Conservation (phyloP, 257 asterid genomes). For the Forsythia suspensa region DNA sequence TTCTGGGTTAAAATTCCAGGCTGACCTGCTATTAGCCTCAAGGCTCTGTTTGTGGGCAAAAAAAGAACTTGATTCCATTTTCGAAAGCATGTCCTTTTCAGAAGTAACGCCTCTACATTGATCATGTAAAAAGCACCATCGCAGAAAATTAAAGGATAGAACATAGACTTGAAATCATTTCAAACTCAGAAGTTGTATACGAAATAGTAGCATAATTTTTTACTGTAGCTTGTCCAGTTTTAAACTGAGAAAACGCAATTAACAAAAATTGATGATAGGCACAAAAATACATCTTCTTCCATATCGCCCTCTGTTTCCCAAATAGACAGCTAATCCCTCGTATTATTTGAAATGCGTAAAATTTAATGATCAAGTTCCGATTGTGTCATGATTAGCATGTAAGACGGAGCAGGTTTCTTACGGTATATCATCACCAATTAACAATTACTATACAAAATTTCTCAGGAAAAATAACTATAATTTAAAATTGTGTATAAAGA, state of each 20-base stretch:
- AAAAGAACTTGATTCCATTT: slow-evolving; percentile 32
- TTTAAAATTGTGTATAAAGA: not conserved
- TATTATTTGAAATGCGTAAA: no score
- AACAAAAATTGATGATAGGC: not conserved
- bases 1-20: slow-evolving; percentile 18
- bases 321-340: no score
- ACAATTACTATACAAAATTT: not conserved
- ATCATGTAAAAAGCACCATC: slow-evolving; percentile 15
- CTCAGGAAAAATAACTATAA: not conserved
- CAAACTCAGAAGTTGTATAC: not conserved
- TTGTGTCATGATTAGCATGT: not conserved
- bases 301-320: no score
- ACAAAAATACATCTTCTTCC: not conserved
- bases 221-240: not conserved
- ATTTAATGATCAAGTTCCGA: not conserved
- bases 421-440: not conserved
- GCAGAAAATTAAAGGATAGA: not conserved
- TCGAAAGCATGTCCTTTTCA: slow-evolving; percentile 28
- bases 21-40: slow-evolving; percentile 32
- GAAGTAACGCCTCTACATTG: slow-evolving; percentile 47
- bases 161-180: not conserved
- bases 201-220: not conserved
- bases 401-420: not conserved
- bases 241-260: not conserved
- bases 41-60: slow-evolving; percentile 33